phyloP scores from a whole-genome alignment of 768 basidiomycete species.

The Sarcodon sp. region DNA sequence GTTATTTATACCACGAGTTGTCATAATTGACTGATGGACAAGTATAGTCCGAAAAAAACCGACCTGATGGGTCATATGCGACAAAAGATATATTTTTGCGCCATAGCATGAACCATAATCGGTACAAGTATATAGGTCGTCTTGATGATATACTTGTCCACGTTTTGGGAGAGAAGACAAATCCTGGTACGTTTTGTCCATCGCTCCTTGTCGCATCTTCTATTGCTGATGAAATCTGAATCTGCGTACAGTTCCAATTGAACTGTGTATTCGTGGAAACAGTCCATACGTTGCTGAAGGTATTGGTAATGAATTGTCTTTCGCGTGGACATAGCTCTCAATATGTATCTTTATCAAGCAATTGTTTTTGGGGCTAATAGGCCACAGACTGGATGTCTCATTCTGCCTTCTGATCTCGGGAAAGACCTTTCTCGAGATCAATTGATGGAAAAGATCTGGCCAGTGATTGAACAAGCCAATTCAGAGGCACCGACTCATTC shows the following conservation, averaged over 20 bases:
- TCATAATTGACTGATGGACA: no score
- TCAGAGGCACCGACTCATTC: constrained; percentile 38
- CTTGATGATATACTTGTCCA: constrained; percentile 41
- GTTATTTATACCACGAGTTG: constrained; percentile 10
- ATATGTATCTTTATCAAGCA: constrained; percentile 3
- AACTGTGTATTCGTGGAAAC: constrained; percentile 35
- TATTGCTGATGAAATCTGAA: background rate
- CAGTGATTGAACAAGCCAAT: constrained; percentile 38
- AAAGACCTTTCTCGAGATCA: constrained; percentile 9
- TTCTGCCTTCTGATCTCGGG: constrained; percentile 31
- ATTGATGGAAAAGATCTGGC: constrained; percentile 23
- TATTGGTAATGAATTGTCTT: no score
- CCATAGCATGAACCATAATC: constrained; percentile 24
- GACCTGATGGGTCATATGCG: constrained; percentile 39
- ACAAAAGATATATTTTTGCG: constrained; percentile 40
- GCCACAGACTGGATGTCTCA: constrained; percentile 35
- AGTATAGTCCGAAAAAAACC: constrained; percentile 10
- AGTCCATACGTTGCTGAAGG: constrained; percentile 33
- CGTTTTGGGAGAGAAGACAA: constrained; percentile 39
- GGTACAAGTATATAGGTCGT: constrained; percentile 37
- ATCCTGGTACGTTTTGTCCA: constrained; percentile 18
- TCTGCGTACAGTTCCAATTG: constrained; percentile 26
- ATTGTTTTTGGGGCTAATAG: constrained; percentile 39
- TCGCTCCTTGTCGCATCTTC: background rate
- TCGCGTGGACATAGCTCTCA: no score